These are phyloP conservation scores for Verticillium zaregamsianum DNA, from an alignment of 2,329 filamentous ascomycete species.

Conservation along the genomic window DNA sequence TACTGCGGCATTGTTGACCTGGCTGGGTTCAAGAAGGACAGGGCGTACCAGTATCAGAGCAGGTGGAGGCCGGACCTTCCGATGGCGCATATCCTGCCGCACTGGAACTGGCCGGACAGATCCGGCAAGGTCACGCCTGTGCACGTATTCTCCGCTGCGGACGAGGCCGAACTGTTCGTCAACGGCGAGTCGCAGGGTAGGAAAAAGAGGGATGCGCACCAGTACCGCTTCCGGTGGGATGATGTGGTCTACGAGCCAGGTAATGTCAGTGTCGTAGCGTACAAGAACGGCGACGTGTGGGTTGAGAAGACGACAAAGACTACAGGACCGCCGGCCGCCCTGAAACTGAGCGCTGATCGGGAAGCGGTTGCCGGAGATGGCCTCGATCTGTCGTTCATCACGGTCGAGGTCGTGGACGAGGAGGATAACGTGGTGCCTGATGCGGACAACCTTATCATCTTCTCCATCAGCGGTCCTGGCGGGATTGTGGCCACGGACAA, in stretches of 20 bases:
- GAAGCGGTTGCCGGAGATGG: constrained; percentile 1
- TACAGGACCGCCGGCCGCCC: constrained; percentile 29
- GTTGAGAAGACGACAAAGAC: constrained; percentile 36
- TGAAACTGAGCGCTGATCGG: constrained; percentile 37
- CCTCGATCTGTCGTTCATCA: constrained; percentile 23
- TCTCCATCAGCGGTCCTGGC: constrained; percentile 37
- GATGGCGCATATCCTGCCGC: constrained; percentile 50
- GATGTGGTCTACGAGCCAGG: constrained; percentile 43
- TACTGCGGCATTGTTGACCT: constrained; percentile 56
- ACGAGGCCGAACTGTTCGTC: constrained; percentile 51
- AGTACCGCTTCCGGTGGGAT: constrained; percentile 52
- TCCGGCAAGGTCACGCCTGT: constrained; percentile 45
- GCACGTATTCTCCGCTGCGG: constrained; percentile 47
- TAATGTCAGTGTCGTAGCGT: constrained; percentile 40
- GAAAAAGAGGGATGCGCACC: constrained; percentile 23
- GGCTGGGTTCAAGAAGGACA: constrained; percentile 53
- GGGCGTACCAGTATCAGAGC: constrained; percentile 51
- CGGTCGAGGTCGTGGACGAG: constrained; percentile 37
- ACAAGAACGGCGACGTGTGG: constrained; percentile 43
- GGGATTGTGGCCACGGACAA: constrained; percentile 48
- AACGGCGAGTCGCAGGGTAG: constrained; percentile 43
- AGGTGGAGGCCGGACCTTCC: constrained; percentile 44
- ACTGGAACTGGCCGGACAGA: constrained; percentile 51
- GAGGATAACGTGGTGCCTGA: constrained; percentile 37
- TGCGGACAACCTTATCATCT: constrained; percentile 37